Evolutionary conservation across 768 basidiomycete species (phyloP).

Genomic region (Daedaleopsis nitida): DNA sequence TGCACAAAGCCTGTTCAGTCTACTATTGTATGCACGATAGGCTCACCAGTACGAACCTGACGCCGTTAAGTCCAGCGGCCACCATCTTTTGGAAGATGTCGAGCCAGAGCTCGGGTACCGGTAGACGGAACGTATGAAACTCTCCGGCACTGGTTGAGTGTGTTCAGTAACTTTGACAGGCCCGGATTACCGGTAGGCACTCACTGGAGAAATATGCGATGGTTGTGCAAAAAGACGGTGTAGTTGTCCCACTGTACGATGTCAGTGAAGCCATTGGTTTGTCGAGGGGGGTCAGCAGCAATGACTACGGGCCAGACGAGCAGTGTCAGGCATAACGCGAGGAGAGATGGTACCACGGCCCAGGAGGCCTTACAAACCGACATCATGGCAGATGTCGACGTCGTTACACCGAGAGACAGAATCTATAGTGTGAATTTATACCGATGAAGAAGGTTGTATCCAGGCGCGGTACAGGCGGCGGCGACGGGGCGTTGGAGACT

Average conservation of each 20-base stretch:
- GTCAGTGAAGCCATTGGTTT: slow-evolving; percentile 34
- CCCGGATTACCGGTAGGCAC: slow-evolving; percentile 21
- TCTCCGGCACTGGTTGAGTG: slow-evolving; percentile 66
- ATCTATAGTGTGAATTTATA: too few species aligned
- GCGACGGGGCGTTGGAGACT: too few species aligned
- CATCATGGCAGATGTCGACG: neutral
- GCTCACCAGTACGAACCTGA: slow-evolving; percentile 42
- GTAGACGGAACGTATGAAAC: slow-evolving; percentile 82
- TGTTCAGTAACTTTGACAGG: neutral
- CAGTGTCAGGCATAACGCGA: neutral
- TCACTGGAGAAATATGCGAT: slow-evolving; percentile 73
- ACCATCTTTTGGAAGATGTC: slow-evolving; percentile 83
- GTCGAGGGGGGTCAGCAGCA: slow-evolving; percentile 26
- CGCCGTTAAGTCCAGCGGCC: slow-evolving; percentile 76
- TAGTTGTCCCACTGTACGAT: slow-evolving; percentile 66
- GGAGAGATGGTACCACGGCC: neutral
- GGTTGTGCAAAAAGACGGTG: slow-evolving; percentile 68
- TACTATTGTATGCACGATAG: neutral
- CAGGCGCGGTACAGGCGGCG: too few species aligned
- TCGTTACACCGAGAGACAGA: neutral
- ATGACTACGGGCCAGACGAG: neutral
- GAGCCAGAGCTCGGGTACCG: slow-evolving; percentile 78
- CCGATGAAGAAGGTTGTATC: too few species aligned
- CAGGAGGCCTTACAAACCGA: neutral
- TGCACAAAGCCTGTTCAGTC: too few species aligned